phyloP scores from a whole-genome alignment of 108 stramenopile genomes.

The Cafeteria roenbergensis region DNA sequence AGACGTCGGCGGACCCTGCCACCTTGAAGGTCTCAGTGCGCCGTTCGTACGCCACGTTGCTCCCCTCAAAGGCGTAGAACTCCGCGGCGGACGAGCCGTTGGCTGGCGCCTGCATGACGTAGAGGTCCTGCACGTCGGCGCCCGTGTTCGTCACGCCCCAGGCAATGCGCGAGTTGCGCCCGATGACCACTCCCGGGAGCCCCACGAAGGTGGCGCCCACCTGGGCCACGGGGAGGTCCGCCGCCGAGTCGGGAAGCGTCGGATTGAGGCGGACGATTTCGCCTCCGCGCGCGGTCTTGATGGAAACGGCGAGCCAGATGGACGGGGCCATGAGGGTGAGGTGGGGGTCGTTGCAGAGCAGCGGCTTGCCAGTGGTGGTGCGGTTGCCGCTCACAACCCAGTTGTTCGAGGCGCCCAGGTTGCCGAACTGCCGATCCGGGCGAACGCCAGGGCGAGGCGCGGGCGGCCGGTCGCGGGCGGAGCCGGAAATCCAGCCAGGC shows the following conservation, averaged over 20 bases:
- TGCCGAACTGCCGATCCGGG: too few relatives aligned
- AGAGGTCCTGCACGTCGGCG: slow-evolving; percentile 22
- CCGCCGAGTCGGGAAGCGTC: neutral
- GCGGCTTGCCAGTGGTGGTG: neutral
- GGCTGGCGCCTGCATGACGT: neutral
- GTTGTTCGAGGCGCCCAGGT: slow-evolving; percentile 15
- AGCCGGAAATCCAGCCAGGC: too few relatives aligned
- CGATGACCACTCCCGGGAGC: slow-evolving; percentile 14
- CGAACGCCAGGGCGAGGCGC: too few relatives aligned
- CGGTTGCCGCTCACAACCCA: slow-evolving; percentile 14
- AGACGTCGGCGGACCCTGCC: neutral
- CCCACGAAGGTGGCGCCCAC: slow-evolving; percentile 12
- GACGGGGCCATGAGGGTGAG: slow-evolving; percentile 9
- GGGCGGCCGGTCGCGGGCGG: too few relatives aligned
- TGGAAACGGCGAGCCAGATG: too few relatives aligned
- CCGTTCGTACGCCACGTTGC: neutral
- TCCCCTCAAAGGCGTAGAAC: slow-evolving; percentile 6
- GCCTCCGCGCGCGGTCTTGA: too few relatives aligned
- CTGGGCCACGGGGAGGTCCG: neutral
- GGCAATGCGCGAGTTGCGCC: slow-evolving; percentile 10
- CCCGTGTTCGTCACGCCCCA: slow-evolving; percentile 24
- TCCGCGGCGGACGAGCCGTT: neutral
- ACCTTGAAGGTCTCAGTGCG: slow-evolving; percentile 2
- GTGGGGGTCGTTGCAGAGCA: slow-evolving; percentile 22
- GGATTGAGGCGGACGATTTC: slow-evolving; percentile 1